Evolutionary conservation across 140 eudicot species (phyloP).

Genomic region (Bidens hawaiensis): DNA sequence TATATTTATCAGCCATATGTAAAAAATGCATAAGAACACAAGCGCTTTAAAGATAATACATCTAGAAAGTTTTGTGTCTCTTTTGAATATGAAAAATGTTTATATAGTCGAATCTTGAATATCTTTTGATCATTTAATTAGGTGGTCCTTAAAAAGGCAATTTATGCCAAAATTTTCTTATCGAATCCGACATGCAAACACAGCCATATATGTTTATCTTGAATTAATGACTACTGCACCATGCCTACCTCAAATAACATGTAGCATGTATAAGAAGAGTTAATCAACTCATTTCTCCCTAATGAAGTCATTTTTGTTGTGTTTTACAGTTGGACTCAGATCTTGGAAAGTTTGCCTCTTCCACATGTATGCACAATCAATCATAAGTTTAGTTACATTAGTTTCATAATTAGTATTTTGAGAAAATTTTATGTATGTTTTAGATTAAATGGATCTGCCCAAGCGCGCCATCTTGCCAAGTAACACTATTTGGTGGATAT

Average conservation of each 20-base stretch:
- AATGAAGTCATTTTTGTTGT: constrained; percentile 2
- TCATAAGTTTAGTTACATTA: background rate
- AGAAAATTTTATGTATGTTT: background rate
- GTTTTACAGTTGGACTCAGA: constrained; percentile 79
- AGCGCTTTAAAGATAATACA: background rate
- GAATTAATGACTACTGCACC: constrained; percentile 1
- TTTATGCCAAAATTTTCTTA: background rate
- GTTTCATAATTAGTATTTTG: constrained; percentile 3
- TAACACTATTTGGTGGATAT: constrained; percentile 74
- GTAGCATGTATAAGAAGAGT: constrained; percentile 13
- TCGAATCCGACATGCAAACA: constrained; percentile 3
- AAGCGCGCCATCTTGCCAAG: constrained; percentile 91
- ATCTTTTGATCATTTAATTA: constrained; percentile 14
- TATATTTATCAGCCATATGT: no score
- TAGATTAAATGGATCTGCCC: constrained; percentile 98
- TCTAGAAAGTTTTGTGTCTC: constrained; percentile 1
- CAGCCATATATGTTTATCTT: constrained; percentile 1
- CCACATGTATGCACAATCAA: constrained; percentile 51
- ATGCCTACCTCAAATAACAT: constrained; percentile 4
- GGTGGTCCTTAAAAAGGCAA: constrained; percentile 22
- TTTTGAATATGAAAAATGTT: constrained; percentile 11
- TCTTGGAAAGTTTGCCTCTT: constrained; percentile 79
- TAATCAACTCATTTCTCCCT: constrained; percentile 9
- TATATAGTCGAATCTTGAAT: constrained; percentile 29
- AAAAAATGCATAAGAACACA: background rate